Percentiles rank a stretch among this genome's conserved stretches.
Conservation (phyloP, 2,329 filamentous ascomycete species). For the Teratosphaeria pseudoeucalypti region DNA sequence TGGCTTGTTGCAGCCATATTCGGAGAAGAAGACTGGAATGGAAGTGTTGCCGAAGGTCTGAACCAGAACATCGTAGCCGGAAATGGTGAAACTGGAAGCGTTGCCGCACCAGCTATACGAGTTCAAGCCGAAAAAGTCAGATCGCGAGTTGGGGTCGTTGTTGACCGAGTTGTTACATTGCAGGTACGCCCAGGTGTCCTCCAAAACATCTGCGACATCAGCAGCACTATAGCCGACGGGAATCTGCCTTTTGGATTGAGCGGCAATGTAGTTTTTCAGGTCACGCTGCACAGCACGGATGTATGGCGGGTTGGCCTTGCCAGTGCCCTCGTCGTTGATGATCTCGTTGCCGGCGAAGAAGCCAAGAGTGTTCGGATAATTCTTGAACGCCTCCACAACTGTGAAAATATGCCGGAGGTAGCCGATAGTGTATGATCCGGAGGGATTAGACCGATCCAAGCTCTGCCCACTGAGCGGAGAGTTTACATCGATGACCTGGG, state of each 20-base stretch:
- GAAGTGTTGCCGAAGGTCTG: constrained; percentile 54
- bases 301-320: constrained; percentile 45
- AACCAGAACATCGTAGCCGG: constrained; percentile 54
- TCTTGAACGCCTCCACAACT: constrained; percentile 57
- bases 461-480: constrained; percentile 47
- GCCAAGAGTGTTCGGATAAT: constrained; percentile 54
- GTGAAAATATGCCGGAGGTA: constrained; percentile 51
- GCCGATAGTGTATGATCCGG: constrained; percentile 43
- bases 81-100: constrained; percentile 48
- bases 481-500: constrained; percentile 47
- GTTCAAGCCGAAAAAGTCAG: constrained; percentile 70
- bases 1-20: constrained; percentile 68
- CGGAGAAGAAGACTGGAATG: constrained; percentile 72
- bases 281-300: constrained; percentile 55
- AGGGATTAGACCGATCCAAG: constrained; percentile 46
- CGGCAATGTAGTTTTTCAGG: constrained; percentile 56
- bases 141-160: constrained; percentile 47
- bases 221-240: constrained; percentile 62
- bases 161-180: constrained; percentile 51
- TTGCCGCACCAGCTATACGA: constrained; percentile 65
- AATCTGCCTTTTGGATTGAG: constrained; percentile 47
- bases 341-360: constrained; percentile 62
- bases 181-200: constrained; percentile 68
- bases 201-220: constrained; percentile 62
- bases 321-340: constrained; percentile 49